Evolutionary conservation across 352 stramenopile genomes (phyloP), one percentile per base, ranked within the genome.

Genomic region (Globisporangium apiculatum): DNA sequence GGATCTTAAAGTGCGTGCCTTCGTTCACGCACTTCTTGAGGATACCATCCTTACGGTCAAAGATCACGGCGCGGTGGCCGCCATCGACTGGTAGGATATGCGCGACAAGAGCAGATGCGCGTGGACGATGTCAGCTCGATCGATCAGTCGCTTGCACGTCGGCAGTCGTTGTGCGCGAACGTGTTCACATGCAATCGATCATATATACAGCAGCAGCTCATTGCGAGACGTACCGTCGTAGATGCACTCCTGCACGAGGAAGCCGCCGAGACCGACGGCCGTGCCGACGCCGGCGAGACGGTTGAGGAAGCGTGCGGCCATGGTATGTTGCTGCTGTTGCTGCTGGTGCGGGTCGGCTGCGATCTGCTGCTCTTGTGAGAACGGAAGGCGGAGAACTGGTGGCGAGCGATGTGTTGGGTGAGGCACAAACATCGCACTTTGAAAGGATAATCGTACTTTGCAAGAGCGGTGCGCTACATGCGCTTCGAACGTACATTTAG

Each of bases 1-100:
- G 98, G 67, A 99, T 98, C 72, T 99, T 95, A 71, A 99, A 99
- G 82, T 99, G 96, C 61, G 97, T 99, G 68, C 98, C 98, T 79
- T 99, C 97, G 57, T 87, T 91, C 36, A 97, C 80, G 35, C 96
- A 94, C 71, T 98, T 88, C 55, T 95, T 83, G 57, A 98, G 73
- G 65, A 99, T 97, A 83, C 97, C 98, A 53, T 97, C 85, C 62
- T 99, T 92, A 72, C 95, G 91, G 78, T 99, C 97, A 75, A 99
- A 99, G 69, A 99, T 98, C 49, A 99, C 97, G 46, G 96, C 98
- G 41, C 96, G 89, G 79, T 99, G 88, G 55, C 98, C 98, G 45
- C 96, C 97, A 66, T 99, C 97, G 37, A 99, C 98, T 97, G 51
- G 37, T 61, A 37, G 31, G 43, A 45, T 49, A 65, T 4, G 57